Percentiles rank a stretch among this genome's conserved stretches.
Conservation (phyloP, 2,329 filamentous ascomycete genomes). For the Lasiodiplodia theobromae region DNA sequence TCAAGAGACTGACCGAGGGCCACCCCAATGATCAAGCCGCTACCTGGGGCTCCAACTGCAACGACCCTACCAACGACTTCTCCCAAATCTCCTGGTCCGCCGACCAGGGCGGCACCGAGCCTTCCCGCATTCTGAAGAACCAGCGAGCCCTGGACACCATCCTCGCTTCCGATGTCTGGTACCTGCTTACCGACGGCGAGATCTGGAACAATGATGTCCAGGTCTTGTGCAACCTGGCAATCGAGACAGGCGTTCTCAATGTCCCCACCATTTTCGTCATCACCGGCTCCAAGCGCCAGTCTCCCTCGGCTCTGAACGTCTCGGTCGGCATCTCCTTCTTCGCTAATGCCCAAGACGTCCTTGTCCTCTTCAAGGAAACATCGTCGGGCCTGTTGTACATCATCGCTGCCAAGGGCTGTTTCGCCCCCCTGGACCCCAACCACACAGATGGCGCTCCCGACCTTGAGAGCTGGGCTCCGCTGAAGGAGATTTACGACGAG, state of each 20-base stretch:
- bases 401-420: conserved; percentile 44
- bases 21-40: conserved; percentile 33
- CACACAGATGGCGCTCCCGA: conserved; percentile 31
- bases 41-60: conserved; percentile 37
- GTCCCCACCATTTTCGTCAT: conserved; percentile 40
- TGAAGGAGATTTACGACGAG: conserved; percentile 36
- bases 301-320: conserved; percentile 39
- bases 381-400: conserved; percentile 37
- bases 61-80: conserved; percentile 31
- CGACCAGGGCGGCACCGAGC: conserved; percentile 34
- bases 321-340: conserved; percentile 46
- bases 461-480: conserved; percentile 36
- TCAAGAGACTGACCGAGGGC: conserved; percentile 32
- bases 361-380: conserved; percentile 43
- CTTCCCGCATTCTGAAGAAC: conserved; percentile 36
- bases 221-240: conserved; percentile 35
- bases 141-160: conserved; percentile 34
- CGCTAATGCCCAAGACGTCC: conserved; percentile 40
- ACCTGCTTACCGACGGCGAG: conserved; percentile 43
- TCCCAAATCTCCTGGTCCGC: conserved; percentile 33
- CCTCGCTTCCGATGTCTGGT: conserved; percentile 40
- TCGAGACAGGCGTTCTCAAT: conserved; percentile 33
- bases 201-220: conserved; percentile 37
- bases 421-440: conserved; percentile 33
- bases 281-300: conserved; percentile 32